These are phyloP conservation scores for Athelia psychrophila DNA, from an alignment of 1,284 basidiomycete genomes.

Conservation along the genomic window DNA sequence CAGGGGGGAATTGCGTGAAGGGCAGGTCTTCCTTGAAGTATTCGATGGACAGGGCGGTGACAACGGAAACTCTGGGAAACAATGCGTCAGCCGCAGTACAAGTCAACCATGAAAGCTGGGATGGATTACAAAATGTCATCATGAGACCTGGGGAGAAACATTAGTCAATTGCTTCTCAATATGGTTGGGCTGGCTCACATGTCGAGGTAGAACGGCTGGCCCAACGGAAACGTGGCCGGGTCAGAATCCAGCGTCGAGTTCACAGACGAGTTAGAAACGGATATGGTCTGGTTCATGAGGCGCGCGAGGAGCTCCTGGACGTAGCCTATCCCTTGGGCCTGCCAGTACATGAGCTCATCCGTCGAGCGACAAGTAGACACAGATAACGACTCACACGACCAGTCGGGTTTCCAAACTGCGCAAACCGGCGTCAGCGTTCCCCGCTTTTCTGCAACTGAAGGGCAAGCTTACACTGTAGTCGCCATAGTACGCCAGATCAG, in stretches of 20 bases:
- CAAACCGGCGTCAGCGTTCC: neutral
- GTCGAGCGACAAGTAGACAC: neutral
- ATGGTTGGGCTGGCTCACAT: neutral
- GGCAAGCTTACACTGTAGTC: neutral
- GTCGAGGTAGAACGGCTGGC: conserved; percentile 1
- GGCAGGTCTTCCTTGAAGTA: neutral
- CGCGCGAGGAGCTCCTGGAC: conserved; percentile 2
- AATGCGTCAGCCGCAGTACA: neutral
- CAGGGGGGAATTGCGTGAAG: neutral
- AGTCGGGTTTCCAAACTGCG: neutral
- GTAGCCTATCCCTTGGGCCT: conserved; percentile 1
- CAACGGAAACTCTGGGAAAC: neutral
- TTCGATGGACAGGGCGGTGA: conserved; percentile 1
- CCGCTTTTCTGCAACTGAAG: neutral
- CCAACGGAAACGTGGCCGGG: neutral
- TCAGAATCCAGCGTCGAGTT: neutral
- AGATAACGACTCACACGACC: neutral
- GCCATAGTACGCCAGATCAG: neutral
- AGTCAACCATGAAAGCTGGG: neutral
- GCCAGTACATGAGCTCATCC: neutral
- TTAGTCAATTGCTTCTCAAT: neutral
- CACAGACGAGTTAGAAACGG: neutral
- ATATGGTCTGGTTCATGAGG: neutral
- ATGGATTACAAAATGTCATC: neutral
- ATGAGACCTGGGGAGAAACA: neutral